Percentiles rank a stretch among this genome's conserved stretches.
These are phyloP conservation scores for Malus hybrid DNA, from an alignment of 331 rosid species.

Conservation along the genomic window DNA sequence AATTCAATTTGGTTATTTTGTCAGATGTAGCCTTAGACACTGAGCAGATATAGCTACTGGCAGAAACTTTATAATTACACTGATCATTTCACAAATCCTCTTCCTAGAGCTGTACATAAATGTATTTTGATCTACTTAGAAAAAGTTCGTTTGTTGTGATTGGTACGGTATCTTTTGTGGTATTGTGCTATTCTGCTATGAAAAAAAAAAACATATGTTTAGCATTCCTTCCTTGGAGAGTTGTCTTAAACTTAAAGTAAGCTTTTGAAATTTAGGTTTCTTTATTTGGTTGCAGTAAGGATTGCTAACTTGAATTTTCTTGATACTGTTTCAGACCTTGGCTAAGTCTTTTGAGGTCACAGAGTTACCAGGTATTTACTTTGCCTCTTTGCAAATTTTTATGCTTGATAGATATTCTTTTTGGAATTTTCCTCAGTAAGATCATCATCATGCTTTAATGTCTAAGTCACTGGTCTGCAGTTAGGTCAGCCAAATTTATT, in stretches of 20 bases:
- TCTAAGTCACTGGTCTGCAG: conserved; percentile 30
- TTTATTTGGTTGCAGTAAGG: conserved; percentile 3
- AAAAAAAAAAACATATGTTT: background rate
- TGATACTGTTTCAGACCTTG: conserved; percentile 65
- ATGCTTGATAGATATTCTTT: conserved; percentile 2
- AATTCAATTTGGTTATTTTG: background rate
- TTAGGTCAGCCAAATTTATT: conserved; percentile 67
- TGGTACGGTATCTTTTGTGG: background rate
- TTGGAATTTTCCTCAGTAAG: conserved; percentile 2
- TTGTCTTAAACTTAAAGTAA: background rate
- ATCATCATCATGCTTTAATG: conserved; percentile 16
- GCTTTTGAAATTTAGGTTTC: background rate
- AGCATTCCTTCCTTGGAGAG: background rate
- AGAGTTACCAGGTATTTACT: conserved; percentile 77
- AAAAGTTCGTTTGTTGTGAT: background rate
- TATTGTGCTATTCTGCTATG: background rate
- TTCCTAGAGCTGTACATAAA: background rate
- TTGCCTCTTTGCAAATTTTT: background rate
- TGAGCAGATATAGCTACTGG: background rate
- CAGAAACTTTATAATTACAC: background rate
- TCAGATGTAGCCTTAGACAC: background rate
- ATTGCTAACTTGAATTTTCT: conserved; percentile 22
- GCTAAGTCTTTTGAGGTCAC: conserved; percentile 96
- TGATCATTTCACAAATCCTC: background rate
- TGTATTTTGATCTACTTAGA: background rate